phyloP scores from a whole-genome alignment of 345 rosid genomes.

The Anastatica hierochuntica region DNA sequence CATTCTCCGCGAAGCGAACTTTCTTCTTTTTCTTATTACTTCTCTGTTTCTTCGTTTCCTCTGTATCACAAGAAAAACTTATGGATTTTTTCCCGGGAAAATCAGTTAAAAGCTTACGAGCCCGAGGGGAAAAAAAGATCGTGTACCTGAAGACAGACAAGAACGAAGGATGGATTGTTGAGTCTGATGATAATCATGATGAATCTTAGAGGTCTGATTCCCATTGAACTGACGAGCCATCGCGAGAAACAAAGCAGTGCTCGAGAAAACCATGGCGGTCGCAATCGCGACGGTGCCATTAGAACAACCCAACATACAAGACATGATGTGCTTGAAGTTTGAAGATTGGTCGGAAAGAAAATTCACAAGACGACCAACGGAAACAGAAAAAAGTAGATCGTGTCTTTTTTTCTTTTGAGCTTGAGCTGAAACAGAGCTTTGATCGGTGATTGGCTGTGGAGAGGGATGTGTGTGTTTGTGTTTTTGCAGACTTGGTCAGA shows the following conservation, averaged over 20 bases:
- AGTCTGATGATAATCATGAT: constrained; percentile 14
- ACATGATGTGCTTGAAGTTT: constrained; percentile 5
- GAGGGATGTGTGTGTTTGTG: constrained; percentile 20
- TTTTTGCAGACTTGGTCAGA: constrained; percentile 7
- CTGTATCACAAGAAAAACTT: constrained; percentile 14
- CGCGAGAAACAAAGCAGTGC: constrained; percentile 58
- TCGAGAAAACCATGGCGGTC: constrained; percentile 81
- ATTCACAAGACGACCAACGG: not conserved
- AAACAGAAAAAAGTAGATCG: not conserved
- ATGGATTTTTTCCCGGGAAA: constrained; percentile 21
- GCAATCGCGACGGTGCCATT: constrained; percentile 50
- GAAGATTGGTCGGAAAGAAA: not conserved
- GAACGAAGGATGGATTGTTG: constrained; percentile 32
- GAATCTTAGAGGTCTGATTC: constrained; percentile 16
- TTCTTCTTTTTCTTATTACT: constrained; percentile 44
- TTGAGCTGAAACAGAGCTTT: not conserved
- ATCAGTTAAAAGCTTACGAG: not conserved
- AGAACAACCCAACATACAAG: constrained; percentile 31
- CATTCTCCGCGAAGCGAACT: constrained; percentile 61
- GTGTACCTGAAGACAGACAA: constrained; percentile 53
- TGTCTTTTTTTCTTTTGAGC: not conserved
- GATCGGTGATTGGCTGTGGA: constrained; percentile 18
- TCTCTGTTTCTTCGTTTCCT: constrained; percentile 22
- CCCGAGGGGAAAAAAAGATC: not conserved
- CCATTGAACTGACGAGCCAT: constrained; percentile 37